Evolutionary conservation across 1,284 basidiomycete species (phyloP), one percentile per base, ranked within the genome.

Genomic region (Earliella scabrosa): DNA sequence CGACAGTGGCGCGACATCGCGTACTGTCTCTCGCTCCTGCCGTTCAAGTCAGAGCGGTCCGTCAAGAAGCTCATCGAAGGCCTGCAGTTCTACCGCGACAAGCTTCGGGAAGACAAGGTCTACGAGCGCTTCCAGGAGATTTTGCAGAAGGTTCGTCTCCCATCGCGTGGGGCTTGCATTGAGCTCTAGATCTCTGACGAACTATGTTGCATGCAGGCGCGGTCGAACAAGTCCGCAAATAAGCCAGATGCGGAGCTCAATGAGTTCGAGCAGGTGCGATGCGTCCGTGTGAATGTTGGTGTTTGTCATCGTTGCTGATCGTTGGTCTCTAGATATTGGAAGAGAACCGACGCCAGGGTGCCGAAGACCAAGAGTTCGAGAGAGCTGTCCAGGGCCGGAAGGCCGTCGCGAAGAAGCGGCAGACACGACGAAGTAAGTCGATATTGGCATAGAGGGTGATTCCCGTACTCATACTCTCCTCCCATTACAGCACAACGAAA

Each of bases 1-100:
- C 82, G 97, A 23, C 97, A 98, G 72, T 99, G 97, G 97, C 86
- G 94, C 32, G 97, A 99, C 68, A 96, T 99, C 60, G 93, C 96
- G 0, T 98, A 90, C 76, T 99, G 97, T 72, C 77, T 99, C 3
- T 95, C 95, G 0, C 76, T 98, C 3, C 79, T 99, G 26, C 96
- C 95, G 0, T 99, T 94, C 88, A 98, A 98, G 73, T 96, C 93
- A 1, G 97, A 99, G 65, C 84, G 93, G 18, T 95, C 94, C 0
- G 84, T 98, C 69, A 98, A 97, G 85, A 98, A 96, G 73, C 84
- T 99, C 58, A 93, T 96, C 66, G 96, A 98, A 60, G 94, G 93
- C 0, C 71, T 97, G 44, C 90, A 88, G 44, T 90, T 87, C 74
- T 98, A 99, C 68, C 90, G 95, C 59, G 97, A 99, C 78, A 99